phyloP scores from a whole-genome alignment of 192 early-diverging fungal species.

The Thoreauomyces humboldtii region DNA sequence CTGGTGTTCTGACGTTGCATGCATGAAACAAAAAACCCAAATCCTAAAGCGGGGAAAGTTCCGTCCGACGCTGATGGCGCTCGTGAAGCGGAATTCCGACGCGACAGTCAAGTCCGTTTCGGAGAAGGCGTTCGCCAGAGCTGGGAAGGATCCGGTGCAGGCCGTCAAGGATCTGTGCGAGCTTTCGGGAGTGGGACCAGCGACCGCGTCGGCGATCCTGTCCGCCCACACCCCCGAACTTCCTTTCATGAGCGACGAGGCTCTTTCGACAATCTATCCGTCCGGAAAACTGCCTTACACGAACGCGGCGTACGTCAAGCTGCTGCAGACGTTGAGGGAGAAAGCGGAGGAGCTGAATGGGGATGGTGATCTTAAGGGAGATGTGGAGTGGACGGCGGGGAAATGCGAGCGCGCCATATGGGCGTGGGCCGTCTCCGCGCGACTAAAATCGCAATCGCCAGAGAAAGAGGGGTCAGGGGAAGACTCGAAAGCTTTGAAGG shows the following conservation, averaged over 20 bases:
- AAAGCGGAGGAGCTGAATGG: conserved; percentile 14
- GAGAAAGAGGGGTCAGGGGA: no score
- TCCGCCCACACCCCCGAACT: conserved; percentile 5
- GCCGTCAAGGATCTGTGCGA: conserved; percentile 5
- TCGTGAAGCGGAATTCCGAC: neutral
- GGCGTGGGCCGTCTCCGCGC: no score
- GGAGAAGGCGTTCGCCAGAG: neutral
- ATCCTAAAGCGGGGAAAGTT: conserved; percentile 6
- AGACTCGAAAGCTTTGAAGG: no score
- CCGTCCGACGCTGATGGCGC: conserved; percentile 14
- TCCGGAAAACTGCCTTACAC: conserved; percentile 10
- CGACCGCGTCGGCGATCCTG: conserved; percentile 20
- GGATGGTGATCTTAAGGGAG: neutral
- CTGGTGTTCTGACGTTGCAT: neutral
- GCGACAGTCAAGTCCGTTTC: neutral
- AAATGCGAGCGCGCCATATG: conserved; percentile 14
- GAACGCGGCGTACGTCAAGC: conserved; percentile 6
- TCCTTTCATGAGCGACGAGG: conserved; percentile 29
- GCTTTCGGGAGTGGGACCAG: conserved; percentile 23
- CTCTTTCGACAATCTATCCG: neutral
- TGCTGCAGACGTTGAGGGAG: neutral
- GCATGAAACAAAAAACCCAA: no score
- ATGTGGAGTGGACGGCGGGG: conserved; percentile 14
- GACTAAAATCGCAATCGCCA: no score
- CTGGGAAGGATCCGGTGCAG: neutral